Evolutionary conservation across 495 filamentous ascomycete genomes (phyloP).

Genomic region (Xanthoparmelia taractica): DNA sequence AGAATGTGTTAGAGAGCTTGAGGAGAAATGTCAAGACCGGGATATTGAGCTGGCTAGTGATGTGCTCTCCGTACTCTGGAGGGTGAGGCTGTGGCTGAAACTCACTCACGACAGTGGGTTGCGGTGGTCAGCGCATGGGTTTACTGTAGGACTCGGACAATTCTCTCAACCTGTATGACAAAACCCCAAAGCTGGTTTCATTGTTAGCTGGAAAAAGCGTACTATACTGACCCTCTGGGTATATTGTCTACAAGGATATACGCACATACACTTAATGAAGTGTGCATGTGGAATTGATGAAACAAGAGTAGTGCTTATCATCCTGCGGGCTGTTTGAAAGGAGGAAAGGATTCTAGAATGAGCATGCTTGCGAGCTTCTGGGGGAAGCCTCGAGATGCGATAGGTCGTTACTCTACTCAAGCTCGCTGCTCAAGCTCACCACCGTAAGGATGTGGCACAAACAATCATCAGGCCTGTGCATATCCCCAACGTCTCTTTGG

Average conservation of each 20-base stretch:
- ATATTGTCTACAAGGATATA: too few relatives aligned
- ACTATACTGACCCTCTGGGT: not conserved
- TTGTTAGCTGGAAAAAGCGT: not conserved
- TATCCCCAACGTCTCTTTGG: not conserved
- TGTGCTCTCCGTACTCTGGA: constrained; percentile 15
- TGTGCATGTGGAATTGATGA: not conserved
- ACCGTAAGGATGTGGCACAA: not conserved
- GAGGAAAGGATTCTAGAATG: not conserved
- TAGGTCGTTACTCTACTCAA: not conserved
- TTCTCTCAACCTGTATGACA: not conserved
- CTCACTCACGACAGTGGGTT: constrained; percentile 3
- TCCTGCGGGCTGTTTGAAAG: not conserved
- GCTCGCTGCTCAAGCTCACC: not conserved
- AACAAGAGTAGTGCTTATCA: not conserved
- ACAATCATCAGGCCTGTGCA: not conserved
- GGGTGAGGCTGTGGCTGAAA: constrained; percentile 18
- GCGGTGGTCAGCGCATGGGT: not conserved
- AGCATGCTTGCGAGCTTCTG: not conserved
- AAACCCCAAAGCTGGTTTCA: not conserved
- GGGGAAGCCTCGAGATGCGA: not conserved
- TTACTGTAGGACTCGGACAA: not conserved
- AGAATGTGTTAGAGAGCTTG: constrained; percentile 6
- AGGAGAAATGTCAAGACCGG: constrained; percentile 13
- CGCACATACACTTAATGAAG: not conserved
- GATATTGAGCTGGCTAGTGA: constrained; percentile 15